Percentiles rank a stretch among this genome's conserved stretches.
Evolutionary conservation across 495 filamentous ascomycete species (phyloP).

Genomic region (Glarea lozoyensis): DNA sequence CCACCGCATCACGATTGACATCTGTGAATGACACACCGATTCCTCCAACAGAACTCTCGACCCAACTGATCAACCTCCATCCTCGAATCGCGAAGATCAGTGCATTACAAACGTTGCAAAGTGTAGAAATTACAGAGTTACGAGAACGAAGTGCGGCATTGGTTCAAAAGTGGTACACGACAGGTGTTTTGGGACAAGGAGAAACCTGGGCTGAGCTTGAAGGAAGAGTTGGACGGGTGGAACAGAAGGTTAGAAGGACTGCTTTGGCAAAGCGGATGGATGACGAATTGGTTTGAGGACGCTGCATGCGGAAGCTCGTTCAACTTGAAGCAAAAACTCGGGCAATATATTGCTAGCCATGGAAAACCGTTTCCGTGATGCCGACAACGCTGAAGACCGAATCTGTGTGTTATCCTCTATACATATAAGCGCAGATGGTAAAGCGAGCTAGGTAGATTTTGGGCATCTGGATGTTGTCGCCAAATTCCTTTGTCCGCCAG

Average conservation of each 20-base stretch:
- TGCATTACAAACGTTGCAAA: slow-evolving; percentile 59
- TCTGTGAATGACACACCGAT: slow-evolving; percentile 70
- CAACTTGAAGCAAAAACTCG: no score
- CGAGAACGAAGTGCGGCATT: slow-evolving; percentile 60
- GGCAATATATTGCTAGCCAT: no score
- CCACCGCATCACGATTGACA: slow-evolving; percentile 70
- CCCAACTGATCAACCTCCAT: slow-evolving; percentile 55
- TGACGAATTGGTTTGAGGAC: slow-evolving; percentile 6
- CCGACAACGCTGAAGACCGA: no score
- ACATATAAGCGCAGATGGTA: no score
- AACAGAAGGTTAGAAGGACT: slow-evolving; percentile 51
- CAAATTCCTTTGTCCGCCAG: no score
- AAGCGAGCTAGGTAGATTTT: no score
- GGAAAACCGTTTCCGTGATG: no score
- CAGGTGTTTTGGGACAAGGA: slow-evolving; percentile 56
- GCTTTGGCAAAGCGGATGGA: slow-evolving; percentile 11
- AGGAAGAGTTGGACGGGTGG: slow-evolving; percentile 54
- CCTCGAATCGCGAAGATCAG: slow-evolving; percentile 64
- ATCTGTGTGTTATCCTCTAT: no score
- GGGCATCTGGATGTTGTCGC: no score
- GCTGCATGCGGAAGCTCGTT: not conserved
- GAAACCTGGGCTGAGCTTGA: slow-evolving; percentile 71
- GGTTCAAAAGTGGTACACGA: slow-evolving; percentile 76
- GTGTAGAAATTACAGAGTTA: slow-evolving; percentile 61
- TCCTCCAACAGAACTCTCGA: slow-evolving; percentile 58